Conservation (phyloP, 2,329 filamentous ascomycete genomes). For the Fusarium equiseti region DNA sequence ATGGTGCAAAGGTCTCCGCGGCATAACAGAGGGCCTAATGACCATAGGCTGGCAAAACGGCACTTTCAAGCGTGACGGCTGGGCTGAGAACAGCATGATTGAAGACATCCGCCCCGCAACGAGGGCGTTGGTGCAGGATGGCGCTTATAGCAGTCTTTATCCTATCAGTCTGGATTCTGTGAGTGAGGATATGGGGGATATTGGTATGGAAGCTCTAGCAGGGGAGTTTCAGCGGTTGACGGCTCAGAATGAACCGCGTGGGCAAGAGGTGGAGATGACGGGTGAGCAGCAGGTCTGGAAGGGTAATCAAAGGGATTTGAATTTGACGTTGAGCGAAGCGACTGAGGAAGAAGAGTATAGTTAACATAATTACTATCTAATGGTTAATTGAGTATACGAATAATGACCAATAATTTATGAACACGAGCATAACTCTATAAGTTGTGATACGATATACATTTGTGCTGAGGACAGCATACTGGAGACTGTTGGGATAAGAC, state of each 20-base stretch:
- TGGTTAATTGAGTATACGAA: not conserved
- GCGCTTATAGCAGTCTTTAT: constrained; percentile 15
- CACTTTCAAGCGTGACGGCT: not conserved
- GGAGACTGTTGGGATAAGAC: not conserved
- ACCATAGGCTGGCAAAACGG: constrained; percentile 14
- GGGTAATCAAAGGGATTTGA: constrained; percentile 16
- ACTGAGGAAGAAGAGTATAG: constrained; percentile 12
- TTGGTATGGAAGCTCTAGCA: constrained; percentile 18
- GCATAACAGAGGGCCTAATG: constrained; percentile 18
- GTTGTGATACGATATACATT: no score
- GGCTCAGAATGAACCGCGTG: not conserved
- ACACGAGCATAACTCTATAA: not conserved
- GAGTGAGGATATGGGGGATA: constrained; percentile 13
- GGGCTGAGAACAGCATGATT: constrained; percentile 10
- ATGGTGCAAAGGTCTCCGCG: constrained; percentile 22
- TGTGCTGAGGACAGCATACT: no score
- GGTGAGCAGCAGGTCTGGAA: not conserved
- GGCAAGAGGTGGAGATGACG: not conserved
- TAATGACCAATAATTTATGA: not conserved
- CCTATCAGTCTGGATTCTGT: constrained; percentile 13
- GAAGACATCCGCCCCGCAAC: constrained; percentile 10
- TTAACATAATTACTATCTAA: not conserved
- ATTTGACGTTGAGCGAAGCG: constrained; percentile 22
- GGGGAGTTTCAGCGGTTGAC: not conserved
- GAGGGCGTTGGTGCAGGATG: not conserved